Evolutionary conservation across 371 early-diverging fungal species (phyloP), one percentile per base, ranked within the genome.

Genomic region (Entomophthora muscae): DNA sequence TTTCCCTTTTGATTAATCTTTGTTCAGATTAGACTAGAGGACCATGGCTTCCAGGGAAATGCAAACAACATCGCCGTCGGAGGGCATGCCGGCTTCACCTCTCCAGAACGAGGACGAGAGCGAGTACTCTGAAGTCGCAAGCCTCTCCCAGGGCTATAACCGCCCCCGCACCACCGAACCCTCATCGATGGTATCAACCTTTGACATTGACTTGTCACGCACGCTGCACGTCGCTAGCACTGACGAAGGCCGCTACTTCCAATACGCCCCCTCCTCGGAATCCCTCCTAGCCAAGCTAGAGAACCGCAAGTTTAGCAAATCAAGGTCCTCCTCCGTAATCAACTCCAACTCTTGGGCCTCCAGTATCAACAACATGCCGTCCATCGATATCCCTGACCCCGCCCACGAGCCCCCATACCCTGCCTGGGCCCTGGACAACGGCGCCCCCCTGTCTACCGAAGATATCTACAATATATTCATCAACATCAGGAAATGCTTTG

Each of bases 221-320:
- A 13, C 27, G 13, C 26, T 57, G 10, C 27, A 57, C 26, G 12
- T 57, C 13, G 57, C 30, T 3, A 28, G 13, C 22, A 57, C 12
- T 42, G 65, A 64, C 1, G 51, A 84, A 33, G 81, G 84, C 5
- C 78, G 87, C 58, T 89, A 89, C 64, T 83, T 78, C 57, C 77
- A 78, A 0, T 86, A 81, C 61, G 84, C 86, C 0, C 81, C 86
- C 0, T 86, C 87, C 0, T 80, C 85, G 13, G 89, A 85, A 42
- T 85, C 87, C 1, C 75, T 86, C 63, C 69, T 84, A 21, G 81
- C 84, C 22, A 66, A 83, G 42, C 68, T 89, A 13, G 86, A 87
- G 67, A 82, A 76, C 70, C 81, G 81, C 57, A 80, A 84, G 59
- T 76, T 77, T 24, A 78, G 74, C 56, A 71, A 74, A 54, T 68